Evolutionary conservation across 148 eudicot genomes (phyloP), one percentile per base, ranked within the genome.

Genomic region (Silene conica): DNA sequence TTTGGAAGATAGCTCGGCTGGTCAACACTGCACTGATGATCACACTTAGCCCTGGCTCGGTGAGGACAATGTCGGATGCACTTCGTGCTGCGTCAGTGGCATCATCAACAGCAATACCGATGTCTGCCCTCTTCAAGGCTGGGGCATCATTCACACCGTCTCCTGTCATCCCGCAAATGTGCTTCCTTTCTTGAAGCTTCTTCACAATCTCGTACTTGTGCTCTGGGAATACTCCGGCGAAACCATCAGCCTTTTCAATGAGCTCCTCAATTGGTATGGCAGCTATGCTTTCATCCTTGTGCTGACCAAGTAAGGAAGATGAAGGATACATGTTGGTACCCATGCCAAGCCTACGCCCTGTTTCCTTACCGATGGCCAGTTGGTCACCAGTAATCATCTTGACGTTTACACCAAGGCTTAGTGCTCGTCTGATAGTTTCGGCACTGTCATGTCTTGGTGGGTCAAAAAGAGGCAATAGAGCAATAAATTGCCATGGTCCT

Each of bases 341-440:
- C 94, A 90, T 90, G 34, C 96, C 96, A 48, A 90, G 87, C 79
- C 96, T 85, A 8, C 96, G 89, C 6, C 93, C 89, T 9, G 96
- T 91, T 79, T 91, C 96, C 74, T 91, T 91, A 34, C 81, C 96
- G 23, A 91, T 91, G 54, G 96, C 96, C 56, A 91, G 81, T 80
- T 91, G 96, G 78, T 91, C 96, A 75, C 96, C 96, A 11, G 96
- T 91, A 67, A 90, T 90, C 96, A 90, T 90, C 87, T 90, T 90
- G n/a, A 90, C 96, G 71, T 90, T 90, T 74, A 91, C 96, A 70
- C 96, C 93, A 70, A 91, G 96, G 81, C 75, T 46, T 31, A 91
- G 82, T 61, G 96, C 96, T 20, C 89, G 93, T 25, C 82, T 86
- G 64, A 91, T 91, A 23, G 96, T 91, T 69, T 89, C 96, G 19